These are phyloP conservation scores for Curvularia sp. DNA, from an alignment of 2,329 filamentous ascomycete genomes.

Conservation along the genomic window DNA sequence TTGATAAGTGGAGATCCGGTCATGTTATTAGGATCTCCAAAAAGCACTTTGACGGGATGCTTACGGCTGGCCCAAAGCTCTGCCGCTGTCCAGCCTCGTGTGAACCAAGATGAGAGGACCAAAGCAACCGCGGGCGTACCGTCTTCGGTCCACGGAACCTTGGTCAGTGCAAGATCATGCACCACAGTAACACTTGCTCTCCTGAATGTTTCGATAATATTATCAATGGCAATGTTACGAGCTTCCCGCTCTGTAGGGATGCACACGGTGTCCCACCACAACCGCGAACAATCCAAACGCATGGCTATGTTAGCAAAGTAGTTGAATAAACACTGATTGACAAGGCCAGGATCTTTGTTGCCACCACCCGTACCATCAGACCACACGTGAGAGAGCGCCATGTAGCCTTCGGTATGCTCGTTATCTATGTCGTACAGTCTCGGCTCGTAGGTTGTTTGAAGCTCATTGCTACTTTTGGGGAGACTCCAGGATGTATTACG, in stretches of 20 bases:
- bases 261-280: background rate
- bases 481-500: no score
- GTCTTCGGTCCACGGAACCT: background rate
- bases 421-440: no score
- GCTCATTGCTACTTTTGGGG: no score
- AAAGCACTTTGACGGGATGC: background rate
- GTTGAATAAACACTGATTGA: background rate
- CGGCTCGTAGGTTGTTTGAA: no score
- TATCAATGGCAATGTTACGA: background rate
- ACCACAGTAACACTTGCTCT: background rate
- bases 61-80: background rate
- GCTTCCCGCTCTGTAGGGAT: background rate
- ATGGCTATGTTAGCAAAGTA: background rate
- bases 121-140: background rate
- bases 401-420: background rate
- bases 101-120: background rate
- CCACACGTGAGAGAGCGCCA: background rate
- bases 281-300: background rate
- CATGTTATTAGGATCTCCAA: background rate
- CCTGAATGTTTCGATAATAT: background rate
- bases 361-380: background rate
- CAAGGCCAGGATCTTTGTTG: background rate
- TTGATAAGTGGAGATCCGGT: background rate
- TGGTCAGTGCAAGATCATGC: background rate
- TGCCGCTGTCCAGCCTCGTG: background rate